phyloP scores from a whole-genome alignment of 2,329 filamentous ascomycete genomes.

The Colletotrichum musicola region DNA sequence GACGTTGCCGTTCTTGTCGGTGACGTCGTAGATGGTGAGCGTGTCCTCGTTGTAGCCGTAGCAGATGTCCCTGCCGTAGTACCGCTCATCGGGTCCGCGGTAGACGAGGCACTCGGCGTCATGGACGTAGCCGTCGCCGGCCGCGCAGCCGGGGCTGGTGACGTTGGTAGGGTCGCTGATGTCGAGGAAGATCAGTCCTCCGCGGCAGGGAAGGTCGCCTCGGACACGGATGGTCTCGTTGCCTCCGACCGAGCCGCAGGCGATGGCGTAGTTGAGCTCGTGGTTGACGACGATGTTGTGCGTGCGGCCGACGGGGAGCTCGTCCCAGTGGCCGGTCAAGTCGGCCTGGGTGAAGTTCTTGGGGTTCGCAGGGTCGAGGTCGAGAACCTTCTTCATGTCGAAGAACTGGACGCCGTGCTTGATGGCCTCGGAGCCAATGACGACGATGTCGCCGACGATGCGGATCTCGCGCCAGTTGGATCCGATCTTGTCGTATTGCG shows the following conservation, averaged over 20 bases:
- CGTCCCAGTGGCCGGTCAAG: slow-evolving; percentile 55
- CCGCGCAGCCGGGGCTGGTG: slow-evolving; percentile 65
- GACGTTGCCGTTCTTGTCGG: slow-evolving; percentile 57
- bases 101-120: slow-evolving; percentile 72
- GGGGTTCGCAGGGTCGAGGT: slow-evolving; percentile 57
- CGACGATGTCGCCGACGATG: slow-evolving; percentile 51
- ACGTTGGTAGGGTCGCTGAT: slow-evolving; percentile 66
- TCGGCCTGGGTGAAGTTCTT: slow-evolving; percentile 58
- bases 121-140: slow-evolving; percentile 70
- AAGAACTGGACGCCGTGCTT: slow-evolving; percentile 73
- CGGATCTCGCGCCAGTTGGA: slow-evolving; percentile 67
- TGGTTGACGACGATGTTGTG: slow-evolving; percentile 66
- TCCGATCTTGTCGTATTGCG: slow-evolving; percentile 57
- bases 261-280: slow-evolving; percentile 59
- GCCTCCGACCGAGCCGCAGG: slow-evolving; percentile 54
- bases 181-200: slow-evolving; percentile 71
- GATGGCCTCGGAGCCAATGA: slow-evolving; percentile 56
- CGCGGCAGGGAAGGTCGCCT: slow-evolving; percentile 53
- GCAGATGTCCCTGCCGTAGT: slow-evolving; percentile 63
- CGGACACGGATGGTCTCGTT: slow-evolving; percentile 42
- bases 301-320: slow-evolving; percentile 52
- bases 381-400: slow-evolving; percentile 70
- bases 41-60: slow-evolving; percentile 68
- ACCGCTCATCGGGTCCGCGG: slow-evolving; percentile 61
- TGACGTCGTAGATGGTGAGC: slow-evolving; percentile 65